Conservation (phyloP, 2,329 filamentous ascomycete genomes). For the Colletotrichum cordylinicola region DNA sequence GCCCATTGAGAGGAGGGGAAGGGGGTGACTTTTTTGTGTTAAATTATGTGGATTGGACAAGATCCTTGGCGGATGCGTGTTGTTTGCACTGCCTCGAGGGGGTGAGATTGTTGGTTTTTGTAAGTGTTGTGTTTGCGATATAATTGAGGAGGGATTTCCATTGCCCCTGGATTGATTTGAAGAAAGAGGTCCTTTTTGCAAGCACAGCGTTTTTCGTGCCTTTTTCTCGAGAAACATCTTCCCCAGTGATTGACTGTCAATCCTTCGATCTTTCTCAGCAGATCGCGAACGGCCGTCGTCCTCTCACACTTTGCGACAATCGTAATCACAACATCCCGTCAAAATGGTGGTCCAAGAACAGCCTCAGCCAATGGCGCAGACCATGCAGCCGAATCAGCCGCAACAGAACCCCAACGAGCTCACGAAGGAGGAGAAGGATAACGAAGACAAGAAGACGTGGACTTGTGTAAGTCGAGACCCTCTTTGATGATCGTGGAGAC, state of each 20-base stretch:
- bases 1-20: neutral
- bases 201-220: neutral
- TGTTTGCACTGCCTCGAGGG: neutral
- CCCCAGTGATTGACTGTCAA: neutral
- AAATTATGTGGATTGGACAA: neutral
- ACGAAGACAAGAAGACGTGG: neutral
- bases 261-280: neutral
- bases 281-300: neutral
- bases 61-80: neutral
- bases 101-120: neutral
- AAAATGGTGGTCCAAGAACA: conserved; percentile 3
- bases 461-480: neutral
- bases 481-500: neutral
- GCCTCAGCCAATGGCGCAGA: neutral
- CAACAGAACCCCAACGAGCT: neutral
- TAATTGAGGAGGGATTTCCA: neutral
- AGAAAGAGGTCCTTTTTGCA: neutral
- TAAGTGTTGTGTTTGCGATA: neutral
- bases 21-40: neutral
- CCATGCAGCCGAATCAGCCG: neutral
- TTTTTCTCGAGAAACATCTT: neutral
- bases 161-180: neutral
- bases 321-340: neutral
- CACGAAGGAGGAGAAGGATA: neutral
- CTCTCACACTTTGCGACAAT: neutral